A percentile compares a stretch with the other conserved stretches of the same genome.
Conservation (phyloP, 2,329 filamentous ascomycete genomes). For the Zarea fungicola region DNA sequence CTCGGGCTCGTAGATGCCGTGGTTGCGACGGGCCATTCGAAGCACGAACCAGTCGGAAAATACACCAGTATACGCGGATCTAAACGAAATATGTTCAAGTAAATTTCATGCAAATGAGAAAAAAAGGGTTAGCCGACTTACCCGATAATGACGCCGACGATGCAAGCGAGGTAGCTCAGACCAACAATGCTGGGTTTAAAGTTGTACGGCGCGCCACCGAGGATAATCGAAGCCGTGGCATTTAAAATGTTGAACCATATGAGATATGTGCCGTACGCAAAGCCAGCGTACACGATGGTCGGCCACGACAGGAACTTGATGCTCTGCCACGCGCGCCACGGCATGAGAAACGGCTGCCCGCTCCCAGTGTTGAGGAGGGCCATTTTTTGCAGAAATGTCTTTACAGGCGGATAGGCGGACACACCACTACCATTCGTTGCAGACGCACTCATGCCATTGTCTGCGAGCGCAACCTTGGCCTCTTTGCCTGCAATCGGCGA, state of each 20-base stretch:
- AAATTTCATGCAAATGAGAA: conserved; percentile 4
- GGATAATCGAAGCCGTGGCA: conserved; percentile 36
- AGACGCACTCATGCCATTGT: neutral
- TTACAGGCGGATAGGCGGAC: conserved; percentile 21
- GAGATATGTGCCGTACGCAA: conserved; percentile 37
- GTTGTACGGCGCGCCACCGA: conserved; percentile 32
- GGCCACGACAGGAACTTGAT: conserved; percentile 36
- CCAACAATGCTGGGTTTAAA: conserved; percentile 35
- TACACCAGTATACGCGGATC: conserved; percentile 25
- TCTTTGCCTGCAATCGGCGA: no score
- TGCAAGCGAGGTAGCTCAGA: conserved; percentile 32
- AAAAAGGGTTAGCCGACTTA: conserved; percentile 17
- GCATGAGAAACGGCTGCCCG: conserved; percentile 34
- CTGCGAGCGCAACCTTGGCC: neutral
- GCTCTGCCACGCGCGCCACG: conserved; percentile 31
- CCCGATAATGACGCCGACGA: conserved; percentile 29
- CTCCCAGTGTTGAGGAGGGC: conserved; percentile 20
- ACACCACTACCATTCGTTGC: neutral
- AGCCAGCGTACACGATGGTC: conserved; percentile 37
- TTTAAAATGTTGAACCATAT: conserved; percentile 41
- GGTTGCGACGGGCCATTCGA: conserved; percentile 33
- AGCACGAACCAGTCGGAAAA: conserved; percentile 35
- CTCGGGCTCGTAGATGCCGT: conserved; percentile 37
- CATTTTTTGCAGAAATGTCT: conserved; percentile 39
- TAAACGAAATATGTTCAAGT: no score